A percentile compares a stretch with the other conserved stretches of the same genome.
Conservation (phyloP, 2,329 filamentous ascomycete genomes). For the Fusarium neocosmosporiellum region DNA sequence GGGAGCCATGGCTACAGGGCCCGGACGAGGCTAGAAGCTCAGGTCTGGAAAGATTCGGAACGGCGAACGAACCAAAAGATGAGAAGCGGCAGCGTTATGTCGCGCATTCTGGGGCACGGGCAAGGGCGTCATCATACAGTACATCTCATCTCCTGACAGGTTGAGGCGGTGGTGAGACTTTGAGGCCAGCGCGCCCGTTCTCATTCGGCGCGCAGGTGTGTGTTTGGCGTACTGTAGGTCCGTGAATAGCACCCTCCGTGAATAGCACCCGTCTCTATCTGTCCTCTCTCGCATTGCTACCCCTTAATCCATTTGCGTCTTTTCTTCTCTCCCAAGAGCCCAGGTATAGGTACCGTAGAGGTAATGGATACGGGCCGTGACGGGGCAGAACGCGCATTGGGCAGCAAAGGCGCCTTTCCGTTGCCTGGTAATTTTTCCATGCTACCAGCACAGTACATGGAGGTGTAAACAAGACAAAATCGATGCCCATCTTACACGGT, state of each 20-base stretch:
- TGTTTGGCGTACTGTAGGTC: neutral
- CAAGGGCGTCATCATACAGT: slow-evolving; percentile 18
- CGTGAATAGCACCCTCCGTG: slow-evolving; percentile 29
- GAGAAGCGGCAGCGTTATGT: slow-evolving; percentile 2
- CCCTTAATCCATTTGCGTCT: slow-evolving; percentile 37
- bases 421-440: slow-evolving; percentile 35
- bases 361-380: slow-evolving; percentile 1
- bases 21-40: slow-evolving; percentile 11
- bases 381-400: slow-evolving; percentile 41
- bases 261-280: slow-evolving; percentile 24
- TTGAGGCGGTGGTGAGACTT: slow-evolving; percentile 41
- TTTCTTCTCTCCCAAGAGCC: slow-evolving; percentile 12
- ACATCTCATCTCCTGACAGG: slow-evolving; percentile 39
- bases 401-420: slow-evolving; percentile 43
- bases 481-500: slow-evolving; percentile 17
- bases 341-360: neutral
- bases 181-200: slow-evolving; percentile 15
- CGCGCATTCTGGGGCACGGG: slow-evolving; percentile 10
- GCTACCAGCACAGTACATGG: neutral
- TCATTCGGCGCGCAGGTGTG: slow-evolving; percentile 15
- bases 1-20: slow-evolving; percentile 20
- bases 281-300: slow-evolving; percentile 1
- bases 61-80: slow-evolving; percentile 15
- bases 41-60: slow-evolving; percentile 32
- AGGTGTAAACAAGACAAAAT: slow-evolving; percentile 33